Evolutionary conservation across 164 flowering plant species (phyloP).

Genomic region (Nelumbo lutea): DNA sequence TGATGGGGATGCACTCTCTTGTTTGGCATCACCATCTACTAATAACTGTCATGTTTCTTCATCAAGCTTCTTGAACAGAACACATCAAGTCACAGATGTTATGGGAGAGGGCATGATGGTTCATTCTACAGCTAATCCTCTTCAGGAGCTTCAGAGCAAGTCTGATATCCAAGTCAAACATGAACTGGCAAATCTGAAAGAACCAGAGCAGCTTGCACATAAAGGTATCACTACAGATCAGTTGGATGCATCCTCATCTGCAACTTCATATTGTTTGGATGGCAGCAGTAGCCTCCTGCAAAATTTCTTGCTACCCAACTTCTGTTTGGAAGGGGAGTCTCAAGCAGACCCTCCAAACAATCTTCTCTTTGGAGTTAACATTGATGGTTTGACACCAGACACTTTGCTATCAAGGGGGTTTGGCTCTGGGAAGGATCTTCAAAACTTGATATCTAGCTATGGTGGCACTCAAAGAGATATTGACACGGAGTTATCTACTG

Average conservation of each 20-base stretch:
- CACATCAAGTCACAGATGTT: conserved; percentile 36
- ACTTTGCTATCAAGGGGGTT: conserved; percentile 71
- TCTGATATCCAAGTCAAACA: conserved; percentile 45
- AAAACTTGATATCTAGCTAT: conserved; percentile 69
- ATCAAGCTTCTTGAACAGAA: conserved; percentile 46
- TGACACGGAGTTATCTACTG: conserved; percentile 81
- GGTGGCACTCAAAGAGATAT: conserved; percentile 60
- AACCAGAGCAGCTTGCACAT: conserved; percentile 44
- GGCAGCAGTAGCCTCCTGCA: conserved; percentile 50
- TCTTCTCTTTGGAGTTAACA: conserved; percentile 51
- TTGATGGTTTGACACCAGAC: conserved; percentile 74
- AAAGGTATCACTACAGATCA: conserved; percentile 52
- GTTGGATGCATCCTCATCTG: conserved; percentile 77
- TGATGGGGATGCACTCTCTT: conserved; percentile 82
- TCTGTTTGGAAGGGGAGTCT: conserved; percentile 63
- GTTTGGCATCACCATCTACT: conserved; percentile 83
- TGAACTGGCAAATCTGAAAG: conserved; percentile 46
- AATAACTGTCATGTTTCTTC: conserved; percentile 54
- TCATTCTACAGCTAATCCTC: conserved; percentile 38
- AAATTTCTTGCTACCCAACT: conserved; percentile 49
- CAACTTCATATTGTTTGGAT: conserved; percentile 80
- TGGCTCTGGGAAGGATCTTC: conserved; percentile 85
- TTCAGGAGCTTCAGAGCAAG: conserved; percentile 57
- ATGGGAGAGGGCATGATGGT: conserved; percentile 35
- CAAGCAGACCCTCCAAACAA: conserved; percentile 58